These are phyloP conservation scores for Colletotrichum sidae DNA, from an alignment of 2,329 filamentous ascomycete species.

Conservation along the genomic window DNA sequence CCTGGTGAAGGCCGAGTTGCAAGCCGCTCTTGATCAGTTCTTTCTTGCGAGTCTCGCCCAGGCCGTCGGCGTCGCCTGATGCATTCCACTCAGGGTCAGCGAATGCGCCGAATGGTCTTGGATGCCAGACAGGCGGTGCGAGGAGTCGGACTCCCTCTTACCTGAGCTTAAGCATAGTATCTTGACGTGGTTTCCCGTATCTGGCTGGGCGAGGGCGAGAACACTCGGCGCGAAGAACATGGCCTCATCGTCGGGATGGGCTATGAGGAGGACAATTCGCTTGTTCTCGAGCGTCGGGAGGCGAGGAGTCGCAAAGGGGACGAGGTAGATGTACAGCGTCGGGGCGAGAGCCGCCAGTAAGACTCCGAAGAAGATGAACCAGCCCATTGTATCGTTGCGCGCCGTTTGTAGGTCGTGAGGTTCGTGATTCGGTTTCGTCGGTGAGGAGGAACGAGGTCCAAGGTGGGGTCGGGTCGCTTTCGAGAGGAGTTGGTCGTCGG, in stretches of 20 bases:
- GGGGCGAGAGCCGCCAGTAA: conserved; percentile 55
- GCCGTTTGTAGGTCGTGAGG: background rate
- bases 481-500: conserved; percentile 4
- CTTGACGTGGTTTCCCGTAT: conserved; percentile 89
- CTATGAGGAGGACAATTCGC: conserved; percentile 91
- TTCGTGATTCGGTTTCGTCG: conserved; percentile 12
- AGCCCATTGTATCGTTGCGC: conserved; percentile 40
- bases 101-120: conserved; percentile 11
- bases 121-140: conserved; percentile 35
- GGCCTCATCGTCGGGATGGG: conserved; percentile 97
- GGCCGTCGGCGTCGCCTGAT: conserved; percentile 83
- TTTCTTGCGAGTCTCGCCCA: conserved; percentile 84
- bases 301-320: conserved; percentile 57
- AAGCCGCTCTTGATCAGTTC: conserved; percentile 87
- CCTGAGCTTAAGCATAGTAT: conserved; percentile 93
- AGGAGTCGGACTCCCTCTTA: conserved; percentile 45
- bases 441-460: conserved; percentile 2
- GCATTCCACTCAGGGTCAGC: conserved; percentile 20
- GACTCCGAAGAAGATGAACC: conserved; percentile 37
- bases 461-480: conserved; percentile 29
- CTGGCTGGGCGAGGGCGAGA: conserved; percentile 82
- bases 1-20: conserved; percentile 77
- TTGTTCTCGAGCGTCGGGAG: conserved; percentile 82
- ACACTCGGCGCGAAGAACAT: conserved; percentile 98
- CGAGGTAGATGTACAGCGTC: conserved; percentile 65